Conservation (phyloP, 2,329 filamentous ascomycete genomes). For the Aspergillus clavatus region DNA sequence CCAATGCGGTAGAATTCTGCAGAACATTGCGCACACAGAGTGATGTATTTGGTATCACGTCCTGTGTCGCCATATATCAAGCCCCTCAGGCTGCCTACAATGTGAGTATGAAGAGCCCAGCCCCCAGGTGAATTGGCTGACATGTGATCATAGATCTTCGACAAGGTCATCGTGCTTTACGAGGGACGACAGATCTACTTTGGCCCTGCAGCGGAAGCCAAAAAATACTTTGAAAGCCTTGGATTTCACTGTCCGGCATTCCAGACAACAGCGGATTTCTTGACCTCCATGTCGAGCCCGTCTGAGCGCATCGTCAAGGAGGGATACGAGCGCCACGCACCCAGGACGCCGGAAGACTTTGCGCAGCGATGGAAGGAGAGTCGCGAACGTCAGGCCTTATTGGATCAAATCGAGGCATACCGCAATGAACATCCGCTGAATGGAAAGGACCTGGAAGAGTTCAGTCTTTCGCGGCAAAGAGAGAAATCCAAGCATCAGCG, state of each 20-base stretch:
- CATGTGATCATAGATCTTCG: slow-evolving; percentile 51
- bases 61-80: slow-evolving; percentile 49
- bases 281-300: slow-evolving; percentile 63
- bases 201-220: slow-evolving; percentile 55
- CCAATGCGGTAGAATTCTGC: slow-evolving; percentile 50
- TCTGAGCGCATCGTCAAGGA: slow-evolving; percentile 50
- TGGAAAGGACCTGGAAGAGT: slow-evolving; percentile 27
- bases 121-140: background rate
- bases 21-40: slow-evolving; percentile 42
- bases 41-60: slow-evolving; percentile 40
- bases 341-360: slow-evolving; percentile 65
- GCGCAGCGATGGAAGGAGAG: slow-evolving; percentile 51
- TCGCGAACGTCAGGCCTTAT: slow-evolving; percentile 35
- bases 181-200: slow-evolving; percentile 71
- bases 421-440: slow-evolving; percentile 31
- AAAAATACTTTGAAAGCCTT: slow-evolving; percentile 59
- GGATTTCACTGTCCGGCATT: slow-evolving; percentile 62
- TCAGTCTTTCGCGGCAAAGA: slow-evolving; percentile 30
- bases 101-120: background rate
- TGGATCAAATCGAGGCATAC: slow-evolving; percentile 33
- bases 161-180: slow-evolving; percentile 65
- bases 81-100: slow-evolving; percentile 36
- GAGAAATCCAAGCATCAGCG: slow-evolving; percentile 45
- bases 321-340: slow-evolving; percentile 58
- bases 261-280: slow-evolving; percentile 63